Evolutionary conservation across 2,329 filamentous ascomycete species (phyloP).

Genomic region (Zopfia rhizophila): DNA sequence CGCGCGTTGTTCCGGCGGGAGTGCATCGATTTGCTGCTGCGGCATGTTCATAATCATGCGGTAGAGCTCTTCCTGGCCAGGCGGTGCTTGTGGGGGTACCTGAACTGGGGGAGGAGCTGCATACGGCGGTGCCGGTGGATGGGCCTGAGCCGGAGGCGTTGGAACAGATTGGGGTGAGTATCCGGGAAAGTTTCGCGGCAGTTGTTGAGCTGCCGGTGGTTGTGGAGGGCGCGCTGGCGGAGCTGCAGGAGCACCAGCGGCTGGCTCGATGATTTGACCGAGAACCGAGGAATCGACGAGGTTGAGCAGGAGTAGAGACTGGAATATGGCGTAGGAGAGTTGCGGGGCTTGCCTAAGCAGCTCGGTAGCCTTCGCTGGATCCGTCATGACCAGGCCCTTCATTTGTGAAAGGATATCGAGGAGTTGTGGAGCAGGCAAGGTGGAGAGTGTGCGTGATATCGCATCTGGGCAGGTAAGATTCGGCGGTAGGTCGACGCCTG

Average conservation of each 20-base stretch:
- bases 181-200: slow-evolving; percentile 42
- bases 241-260: slow-evolving; percentile 43
- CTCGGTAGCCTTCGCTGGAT: slow-evolving; percentile 85
- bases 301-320: slow-evolving; percentile 90
- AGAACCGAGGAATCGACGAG: slow-evolving; percentile 88
- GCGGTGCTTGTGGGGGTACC: slow-evolving; percentile 50
- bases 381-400: slow-evolving; percentile 85
- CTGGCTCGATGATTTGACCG: slow-evolving; percentile 78
- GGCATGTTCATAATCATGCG: slow-evolving; percentile 84
- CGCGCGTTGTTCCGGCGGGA: slow-evolving; percentile 77
- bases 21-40: slow-evolving; percentile 79
- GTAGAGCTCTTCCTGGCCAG: slow-evolving; percentile 75
- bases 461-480: slow-evolving; percentile 87
- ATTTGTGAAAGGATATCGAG: slow-evolving; percentile 94
- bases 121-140: slow-evolving; percentile 37
- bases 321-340: slow-evolving; percentile 93
- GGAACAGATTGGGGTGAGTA: slow-evolving; percentile 59
- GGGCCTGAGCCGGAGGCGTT: slow-evolving; percentile 61
- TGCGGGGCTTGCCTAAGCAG: slow-evolving; percentile 90
- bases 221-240: slow-evolving; percentile 42
- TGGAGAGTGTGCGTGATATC: slow-evolving; percentile 89
- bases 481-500: slow-evolving; percentile 83
- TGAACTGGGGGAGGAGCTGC: slow-evolving; percentile 59
- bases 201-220: slow-evolving; percentile 43
- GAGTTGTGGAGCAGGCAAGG: slow-evolving; percentile 86